Evolutionary conservation across 2,329 filamentous ascomycete genomes (phyloP).

Genomic region (Fonsecaea pedrosoi): DNA sequence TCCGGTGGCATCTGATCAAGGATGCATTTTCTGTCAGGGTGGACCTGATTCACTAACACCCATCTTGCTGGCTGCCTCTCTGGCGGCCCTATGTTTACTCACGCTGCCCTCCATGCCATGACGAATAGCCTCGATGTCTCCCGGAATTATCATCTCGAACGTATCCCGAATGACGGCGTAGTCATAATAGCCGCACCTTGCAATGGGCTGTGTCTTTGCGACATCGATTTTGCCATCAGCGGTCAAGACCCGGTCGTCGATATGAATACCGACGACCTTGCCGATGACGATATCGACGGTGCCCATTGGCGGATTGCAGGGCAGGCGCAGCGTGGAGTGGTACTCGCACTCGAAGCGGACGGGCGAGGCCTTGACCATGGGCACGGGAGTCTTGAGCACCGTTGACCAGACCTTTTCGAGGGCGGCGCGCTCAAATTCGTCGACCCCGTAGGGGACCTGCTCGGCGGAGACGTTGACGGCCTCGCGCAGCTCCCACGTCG

Average conservation of each 20-base stretch:
- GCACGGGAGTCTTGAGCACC: constrained; percentile 47
- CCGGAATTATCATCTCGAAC: constrained; percentile 65
- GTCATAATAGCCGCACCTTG: constrained; percentile 66
- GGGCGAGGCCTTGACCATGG: constrained; percentile 62
- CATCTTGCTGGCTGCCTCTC: constrained; percentile 24
- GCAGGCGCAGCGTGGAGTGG: constrained; percentile 61
- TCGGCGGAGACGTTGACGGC: constrained; percentile 63
- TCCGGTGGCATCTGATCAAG: not conserved
- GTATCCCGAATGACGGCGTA: constrained; percentile 63
- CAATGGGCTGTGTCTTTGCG: constrained; percentile 64
- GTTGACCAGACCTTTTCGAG: constrained; percentile 57
- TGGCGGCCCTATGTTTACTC: constrained; percentile 42
- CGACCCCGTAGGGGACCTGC: constrained; percentile 56
- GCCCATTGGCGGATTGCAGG: constrained; percentile 64
- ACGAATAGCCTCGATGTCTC: constrained; percentile 43
- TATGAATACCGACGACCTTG: constrained; percentile 63
- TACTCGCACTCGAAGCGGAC: constrained; percentile 66
- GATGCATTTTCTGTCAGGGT: constrained; percentile 16
- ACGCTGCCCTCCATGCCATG: constrained; percentile 51
- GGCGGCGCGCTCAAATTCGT: constrained; percentile 61
- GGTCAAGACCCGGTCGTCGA: constrained; percentile 62
- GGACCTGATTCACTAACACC: constrained; percentile 18
- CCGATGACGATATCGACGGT: constrained; percentile 65
- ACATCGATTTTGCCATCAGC: constrained; percentile 61
- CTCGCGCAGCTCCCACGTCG: constrained; percentile 63